Conservation (phyloP, 345 rosid genomes). For the Euclidium syriacum region DNA sequence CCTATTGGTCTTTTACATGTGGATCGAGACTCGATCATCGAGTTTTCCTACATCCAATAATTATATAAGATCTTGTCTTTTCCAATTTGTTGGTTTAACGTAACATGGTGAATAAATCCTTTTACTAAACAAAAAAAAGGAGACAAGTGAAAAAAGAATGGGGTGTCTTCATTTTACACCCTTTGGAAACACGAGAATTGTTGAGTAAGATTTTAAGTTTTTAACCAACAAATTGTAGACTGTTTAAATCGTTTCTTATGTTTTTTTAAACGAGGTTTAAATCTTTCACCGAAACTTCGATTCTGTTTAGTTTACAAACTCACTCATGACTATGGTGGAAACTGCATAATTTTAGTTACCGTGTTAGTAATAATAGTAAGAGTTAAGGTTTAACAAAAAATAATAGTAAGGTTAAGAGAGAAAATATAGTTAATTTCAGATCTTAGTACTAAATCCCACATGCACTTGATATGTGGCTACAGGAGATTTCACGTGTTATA, state of each 20-base stretch:
- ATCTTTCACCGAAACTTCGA: background rate
- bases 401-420: no score
- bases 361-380: no score
- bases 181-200: background rate
- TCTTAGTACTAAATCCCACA: background rate
- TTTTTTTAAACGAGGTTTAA: no score
- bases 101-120: background rate
- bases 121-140: background rate
- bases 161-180: background rate
- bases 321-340: background rate
- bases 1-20: conserved; percentile 21
- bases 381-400: no score
- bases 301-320: background rate
- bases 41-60: conserved; percentile 18
- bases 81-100: background rate
- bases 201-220: background rate
- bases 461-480: conserved; percentile 14
- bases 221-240: background rate
- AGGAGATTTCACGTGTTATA: conserved; percentile 20
- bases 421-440: conserved; percentile 6
- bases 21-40: no score
- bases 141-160: background rate
- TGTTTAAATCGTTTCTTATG: background rate
- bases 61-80: conserved; percentile 23
- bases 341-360: background rate